phyloP scores from a whole-genome alignment of 306 rosid genomes.

The Prunus mongolica region DNA sequence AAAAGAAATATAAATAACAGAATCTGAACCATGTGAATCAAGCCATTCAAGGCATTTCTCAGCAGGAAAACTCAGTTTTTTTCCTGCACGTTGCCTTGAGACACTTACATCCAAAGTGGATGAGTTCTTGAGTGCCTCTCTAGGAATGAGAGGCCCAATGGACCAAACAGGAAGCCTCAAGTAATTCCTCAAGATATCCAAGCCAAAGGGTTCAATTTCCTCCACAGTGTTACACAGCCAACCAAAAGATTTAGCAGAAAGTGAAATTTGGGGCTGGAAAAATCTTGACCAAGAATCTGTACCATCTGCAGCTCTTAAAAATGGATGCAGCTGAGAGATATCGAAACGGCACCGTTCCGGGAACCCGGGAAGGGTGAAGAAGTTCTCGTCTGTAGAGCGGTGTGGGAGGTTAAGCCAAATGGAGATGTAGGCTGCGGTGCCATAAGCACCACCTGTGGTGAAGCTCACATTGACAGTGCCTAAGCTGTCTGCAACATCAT shows the following conservation, averaged over 20 bases:
- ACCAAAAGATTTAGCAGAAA: constrained; percentile 40
- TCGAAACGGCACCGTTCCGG: constrained; percentile 50
- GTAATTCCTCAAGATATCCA: constrained; percentile 39
- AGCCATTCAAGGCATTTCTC: constrained; percentile 56
- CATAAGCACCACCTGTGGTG: constrained; percentile 71
- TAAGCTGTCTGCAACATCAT: constrained; percentile 39
- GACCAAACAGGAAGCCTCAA: constrained; percentile 28
- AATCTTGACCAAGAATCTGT: constrained; percentile 56
- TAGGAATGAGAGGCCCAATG: constrained; percentile 53
- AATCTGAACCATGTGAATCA: constrained; percentile 25
- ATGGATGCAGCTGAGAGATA: constrained; percentile 42
- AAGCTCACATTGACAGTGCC: constrained; percentile 38
- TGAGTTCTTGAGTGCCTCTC: neutral
- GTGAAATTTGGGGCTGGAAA: constrained; percentile 31
- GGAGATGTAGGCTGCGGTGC: constrained; percentile 52
- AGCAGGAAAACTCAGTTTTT: constrained; percentile 36
- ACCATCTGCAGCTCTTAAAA: constrained; percentile 48
- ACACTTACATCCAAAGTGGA: neutral
- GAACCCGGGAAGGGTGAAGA: constrained; percentile 57
- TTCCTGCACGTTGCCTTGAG: constrained; percentile 38
- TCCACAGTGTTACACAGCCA: constrained; percentile 70
- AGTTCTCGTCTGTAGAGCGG: constrained; percentile 27
- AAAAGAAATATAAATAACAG: constrained; percentile 67
- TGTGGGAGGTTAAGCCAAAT: constrained; percentile 64
- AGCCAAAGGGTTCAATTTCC: constrained; percentile 51